phyloP scores from a whole-genome alignment of 345 rosid species.

The Euphorbia tirucalli region DNA sequence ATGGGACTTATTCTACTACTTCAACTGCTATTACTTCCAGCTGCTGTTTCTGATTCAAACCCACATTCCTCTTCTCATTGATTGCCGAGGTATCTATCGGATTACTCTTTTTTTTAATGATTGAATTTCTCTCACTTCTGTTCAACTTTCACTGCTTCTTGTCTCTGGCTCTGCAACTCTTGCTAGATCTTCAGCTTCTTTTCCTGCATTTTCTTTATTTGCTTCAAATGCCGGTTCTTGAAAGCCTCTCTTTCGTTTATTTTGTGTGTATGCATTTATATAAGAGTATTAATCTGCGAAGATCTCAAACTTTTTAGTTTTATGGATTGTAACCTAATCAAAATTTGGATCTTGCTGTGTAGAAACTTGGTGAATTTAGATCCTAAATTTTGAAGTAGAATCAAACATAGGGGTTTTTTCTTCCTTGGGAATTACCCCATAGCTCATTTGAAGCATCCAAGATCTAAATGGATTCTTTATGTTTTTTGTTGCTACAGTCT shows the following conservation, averaged over 20 bases:
- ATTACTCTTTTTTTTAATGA: neutral
- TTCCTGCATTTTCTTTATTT: neutral
- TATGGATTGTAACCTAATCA: neutral
- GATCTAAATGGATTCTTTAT: neutral
- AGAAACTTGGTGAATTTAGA: neutral
- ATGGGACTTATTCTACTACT: neutral
- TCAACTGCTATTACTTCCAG: neutral
- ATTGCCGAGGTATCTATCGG: slow-evolving; percentile 5
- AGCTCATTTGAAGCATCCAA: neutral
- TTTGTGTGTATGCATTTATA: neutral
- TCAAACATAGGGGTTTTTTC: neutral
- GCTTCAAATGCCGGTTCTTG: neutral
- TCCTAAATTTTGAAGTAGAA: neutral
- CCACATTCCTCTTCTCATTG: neutral
- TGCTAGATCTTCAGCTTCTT: neutral
- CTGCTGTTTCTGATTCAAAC: slow-evolving; percentile 9
- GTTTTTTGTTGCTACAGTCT: neutral
- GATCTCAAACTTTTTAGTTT: neutral
- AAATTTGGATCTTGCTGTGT: neutral
- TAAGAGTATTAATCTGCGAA: neutral
- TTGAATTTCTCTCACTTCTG: neutral
- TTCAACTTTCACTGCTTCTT: neutral
- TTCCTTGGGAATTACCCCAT: neutral
- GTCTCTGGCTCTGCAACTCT: neutral
- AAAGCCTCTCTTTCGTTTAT: neutral